These are phyloP conservation scores for Floccularia luteovirens DNA, from an alignment of 768 basidiomycete genomes.

Conservation along the genomic window DNA sequence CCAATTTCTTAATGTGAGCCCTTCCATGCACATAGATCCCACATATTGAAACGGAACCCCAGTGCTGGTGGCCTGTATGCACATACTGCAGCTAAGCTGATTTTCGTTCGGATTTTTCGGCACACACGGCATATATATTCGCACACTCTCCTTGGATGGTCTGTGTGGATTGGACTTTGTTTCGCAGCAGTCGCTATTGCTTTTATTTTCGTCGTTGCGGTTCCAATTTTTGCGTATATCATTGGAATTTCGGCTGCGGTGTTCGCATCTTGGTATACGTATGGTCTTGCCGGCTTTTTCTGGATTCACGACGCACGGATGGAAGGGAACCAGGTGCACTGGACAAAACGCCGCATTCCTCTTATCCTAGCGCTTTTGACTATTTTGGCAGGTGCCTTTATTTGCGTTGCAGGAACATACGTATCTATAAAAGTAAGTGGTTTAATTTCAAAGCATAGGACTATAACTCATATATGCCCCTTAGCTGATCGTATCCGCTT, in stretches of 20 bases:
- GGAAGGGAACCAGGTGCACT: constrained; percentile 23
- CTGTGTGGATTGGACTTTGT: constrained; percentile 38
- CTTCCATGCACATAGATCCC: neutral
- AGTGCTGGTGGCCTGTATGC: constrained; percentile 38
- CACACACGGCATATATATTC: constrained; percentile 38
- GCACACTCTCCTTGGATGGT: too few relatives aligned
- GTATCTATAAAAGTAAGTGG: constrained; percentile 40
- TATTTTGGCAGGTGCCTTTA: constrained; percentile 39
- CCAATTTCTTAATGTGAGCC: constrained; percentile 42
- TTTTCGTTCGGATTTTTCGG: constrained; percentile 45
- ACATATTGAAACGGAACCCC: constrained; percentile 1
- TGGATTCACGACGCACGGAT: constrained; percentile 42
- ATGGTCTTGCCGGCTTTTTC: constrained; percentile 46
- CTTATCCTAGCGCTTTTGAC: constrained; percentile 31
- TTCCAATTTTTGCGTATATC: constrained; percentile 49
- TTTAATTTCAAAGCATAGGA: neutral
- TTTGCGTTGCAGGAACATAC: constrained; percentile 45
- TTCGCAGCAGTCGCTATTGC: constrained; percentile 29
- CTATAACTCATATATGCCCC: constrained; percentile 1
- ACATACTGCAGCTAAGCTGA: constrained; percentile 46
- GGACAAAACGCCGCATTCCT: constrained; percentile 23
- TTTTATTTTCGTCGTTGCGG: constrained; percentile 39
- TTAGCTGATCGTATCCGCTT: constrained; percentile 40
- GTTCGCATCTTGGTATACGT: constrained; percentile 55
- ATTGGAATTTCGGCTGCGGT: constrained; percentile 45